Evolutionary conservation across 2,329 filamentous ascomycete species (phyloP), one percentile per base, ranked within the genome.

Genomic region (Nigrospora oryzae): DNA sequence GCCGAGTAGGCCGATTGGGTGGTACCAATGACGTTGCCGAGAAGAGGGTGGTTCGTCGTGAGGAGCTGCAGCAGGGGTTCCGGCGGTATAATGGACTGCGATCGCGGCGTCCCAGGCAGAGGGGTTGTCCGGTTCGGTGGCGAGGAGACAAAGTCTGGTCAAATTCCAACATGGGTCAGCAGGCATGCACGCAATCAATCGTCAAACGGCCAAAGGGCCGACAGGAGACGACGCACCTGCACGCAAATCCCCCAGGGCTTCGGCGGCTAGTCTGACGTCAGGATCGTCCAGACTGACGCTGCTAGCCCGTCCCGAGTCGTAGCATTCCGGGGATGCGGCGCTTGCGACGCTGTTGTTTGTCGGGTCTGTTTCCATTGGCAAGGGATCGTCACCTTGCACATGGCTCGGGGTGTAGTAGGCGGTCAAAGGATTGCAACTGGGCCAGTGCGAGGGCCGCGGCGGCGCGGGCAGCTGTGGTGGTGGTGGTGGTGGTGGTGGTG

Each of bases 41-140:
- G 77, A 49, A 94, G 73, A 1, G 91, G 91, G 59, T 96, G 89
- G 1, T 87, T 87, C 3, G 88, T 90, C 0, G 89, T 94, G 17
- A 97, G 77, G 1, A 97, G 79, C 5, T 88, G 86, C 4, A 97
- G 71, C 6, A 96, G 73, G 1, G 90, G 93, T 63, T 96, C 89
- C 6, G 81, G 74, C 36, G 71, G 65, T 2, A 71, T 67, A 28
- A 67, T 58, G 37, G 60, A 45, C 50, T 62, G 56, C 43, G 63
- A 61, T 52, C 57, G 59, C 48, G 65, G 66, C 44, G 68, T 63
- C 34, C 54, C 62, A 36, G 67, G 68, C 42, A 66, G 61, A 14
- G 68, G 61, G 2, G 70, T 66, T 38, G 67, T 62, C 38, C 62
- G 64, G 42, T 66, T 66, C 5, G 73, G 71, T 11, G 83, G 80